Base-by-base conservation (phyloP, 768 basidiomycete species). In the Boletus fagicola region DNA sequence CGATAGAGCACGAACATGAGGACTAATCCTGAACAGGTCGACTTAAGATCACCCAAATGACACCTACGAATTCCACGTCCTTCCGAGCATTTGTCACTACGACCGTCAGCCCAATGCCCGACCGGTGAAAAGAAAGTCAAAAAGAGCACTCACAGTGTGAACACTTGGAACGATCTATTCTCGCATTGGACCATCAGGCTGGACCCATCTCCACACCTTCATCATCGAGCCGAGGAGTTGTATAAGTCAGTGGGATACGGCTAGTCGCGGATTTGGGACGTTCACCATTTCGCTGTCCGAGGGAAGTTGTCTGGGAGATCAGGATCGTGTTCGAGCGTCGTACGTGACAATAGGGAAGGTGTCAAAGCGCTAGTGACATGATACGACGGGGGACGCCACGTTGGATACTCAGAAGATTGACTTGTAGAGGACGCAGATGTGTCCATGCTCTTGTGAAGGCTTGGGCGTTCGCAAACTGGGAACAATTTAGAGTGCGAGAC, bases 201-300 rank as follows among this genome's bases (percentile, higher is more conserved):
- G 3, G 86, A 83, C 0, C 90, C 92, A 63, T 94, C 92, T 13
- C 83, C 80, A 61, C 82, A 89, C 86, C 92, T 94, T 57, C 43
- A 20, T 24, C 26, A 20, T 46, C 43, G 46, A 5, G 15, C 40
- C 20, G 30, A 11, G 20, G 18, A 46, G 11, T 42, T n/a, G 15
- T 12, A 18, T 12, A n/a, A 4, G 28, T 42, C 24, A 20, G 33
- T 30, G 24, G 15, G 40, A 30, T 8, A 43, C 22, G 24, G 22
- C 18, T 13, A 1, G 42, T 47, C 26, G 20, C 12, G 5, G 3
- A n/a, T 22, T 24, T 18, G 9, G 9, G 6, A 60, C 67, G 24
- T 59, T 61, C 26, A 84, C 86, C 86, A 86, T 73, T 80, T 82
- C 0, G 80, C 79, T 18, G 71, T 73, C 12, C 87, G 74, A 22